Evolutionary conservation across 192 early-diverging fungal genomes (phyloP), one percentile per base, ranked within the genome.

Genomic region (Coemansia sp.): DNA sequence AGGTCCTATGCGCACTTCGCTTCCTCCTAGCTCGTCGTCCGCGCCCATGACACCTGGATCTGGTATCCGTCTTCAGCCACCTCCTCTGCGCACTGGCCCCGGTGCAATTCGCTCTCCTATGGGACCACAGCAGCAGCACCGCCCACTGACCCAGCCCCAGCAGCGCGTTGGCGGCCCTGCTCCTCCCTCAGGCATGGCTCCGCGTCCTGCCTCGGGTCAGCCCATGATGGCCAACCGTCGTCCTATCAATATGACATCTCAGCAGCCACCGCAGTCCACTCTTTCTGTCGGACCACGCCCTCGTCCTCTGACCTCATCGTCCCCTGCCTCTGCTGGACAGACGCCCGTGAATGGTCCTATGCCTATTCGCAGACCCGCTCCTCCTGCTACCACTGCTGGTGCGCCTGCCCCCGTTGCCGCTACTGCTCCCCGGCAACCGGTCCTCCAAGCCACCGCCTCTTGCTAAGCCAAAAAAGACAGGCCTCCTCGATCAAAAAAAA

Each of bases 181-280:
- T 4, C 13, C 52, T 13, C 52, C 52, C 9, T 52, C 49, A 8
- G 52, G 52, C 28, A 58, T 58, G 55, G 32, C 55, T 33, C 55
- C 55, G 14, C 55, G 55, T 14, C 55, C 55, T 16, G 30, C 14
- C 16, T 17, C 55, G 52, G 52, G 52, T 6, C 60, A 50, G 37
- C 33, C 61, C 35, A 59, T 39, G 46, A 39, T 49, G 30, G 40
- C 67, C 11, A 28, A n/a, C 44, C 68, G 68, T 26, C 68, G 68
- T 33, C 68, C 68, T 6, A 42, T 42, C 39, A 40, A 53, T 40
- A 3, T 1, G 37, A 4, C 68, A 4, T 8, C 17, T 17, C 43
- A 44, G 43, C 43, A 44, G 43, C 43, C 17, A 17, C 43, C 17
- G 17, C 21, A 28, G 52, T 30, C 46, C 46, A 7, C 46, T 49